These are phyloP conservation scores for Paramarasmius palmivorus DNA, from an alignment of 1,284 basidiomycete genomes.

Conservation along the genomic window DNA sequence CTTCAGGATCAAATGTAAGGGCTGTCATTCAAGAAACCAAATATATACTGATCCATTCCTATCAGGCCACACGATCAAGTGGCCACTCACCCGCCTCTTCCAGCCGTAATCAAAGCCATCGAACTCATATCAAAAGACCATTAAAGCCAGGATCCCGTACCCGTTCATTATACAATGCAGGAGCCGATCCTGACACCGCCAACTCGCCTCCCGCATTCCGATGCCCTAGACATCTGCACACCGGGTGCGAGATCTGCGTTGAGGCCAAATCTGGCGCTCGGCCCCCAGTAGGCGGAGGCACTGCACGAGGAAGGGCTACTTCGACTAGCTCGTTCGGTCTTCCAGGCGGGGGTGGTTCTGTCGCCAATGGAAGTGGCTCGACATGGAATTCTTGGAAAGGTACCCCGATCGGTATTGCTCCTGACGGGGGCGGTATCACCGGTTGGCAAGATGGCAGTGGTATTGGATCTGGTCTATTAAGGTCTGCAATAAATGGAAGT, in stretches of 20 bases:
- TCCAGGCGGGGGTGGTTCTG: not conserved
- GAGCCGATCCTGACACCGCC: constrained; percentile 60
- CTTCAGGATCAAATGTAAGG: too few species aligned
- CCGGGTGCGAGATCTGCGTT: constrained; percentile 72
- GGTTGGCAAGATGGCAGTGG: constrained; percentile 73
- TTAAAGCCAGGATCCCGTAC: constrained; percentile 41
- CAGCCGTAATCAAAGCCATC: not conserved
- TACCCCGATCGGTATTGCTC: constrained; percentile 34
- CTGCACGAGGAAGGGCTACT: constrained; percentile 12
- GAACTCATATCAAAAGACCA: constrained; percentile 13
- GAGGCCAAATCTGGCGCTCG: constrained; percentile 46
- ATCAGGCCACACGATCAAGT: too few species aligned
- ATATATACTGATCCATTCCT: too few species aligned
- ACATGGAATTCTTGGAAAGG: constrained; percentile 25
- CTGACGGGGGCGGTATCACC: constrained; percentile 52
- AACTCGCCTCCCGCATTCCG: constrained; percentile 64
- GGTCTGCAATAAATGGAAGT: constrained; percentile 53
- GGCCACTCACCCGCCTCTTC: not conserved
- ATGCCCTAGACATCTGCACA: constrained; percentile 71
- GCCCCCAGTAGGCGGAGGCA: constrained; percentile 26
- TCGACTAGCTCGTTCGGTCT: not conserved
- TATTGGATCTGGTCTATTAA: constrained; percentile 65
- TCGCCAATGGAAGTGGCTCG: constrained; percentile 8
- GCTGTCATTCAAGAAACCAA: too few species aligned
- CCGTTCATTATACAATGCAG: constrained; percentile 54